Base-by-base conservation (phyloP, 192 early-diverging fungal genomes). In the Linnemannia zychae region DNA sequence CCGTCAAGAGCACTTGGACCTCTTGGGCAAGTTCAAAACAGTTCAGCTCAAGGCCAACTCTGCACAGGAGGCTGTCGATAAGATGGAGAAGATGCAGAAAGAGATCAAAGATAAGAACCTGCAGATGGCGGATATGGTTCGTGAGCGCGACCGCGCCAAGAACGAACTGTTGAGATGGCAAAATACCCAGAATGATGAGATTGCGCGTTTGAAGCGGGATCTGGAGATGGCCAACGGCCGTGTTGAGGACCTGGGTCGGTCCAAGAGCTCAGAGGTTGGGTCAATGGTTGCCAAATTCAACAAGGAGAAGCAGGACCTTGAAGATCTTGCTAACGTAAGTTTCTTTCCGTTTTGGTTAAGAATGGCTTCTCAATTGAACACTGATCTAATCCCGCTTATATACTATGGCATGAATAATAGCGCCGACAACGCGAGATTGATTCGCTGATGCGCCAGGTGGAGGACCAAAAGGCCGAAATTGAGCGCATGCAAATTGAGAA, bases 1-100 rank as follows among this genome's bases (percentile, higher is more conserved):
- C 33, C 92, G 98, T 53, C 97, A 98, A 76, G 97, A 98, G 83
- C 96, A 99, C 79, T 90, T 99, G 73, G 97, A 97, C 44, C 87
- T 99, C 34, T 88, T 98, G 74, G 93, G 92, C 66, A 97, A 97
- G 87, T 97, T 94, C 88, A 98, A 97, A 85, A 88, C 94, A 0
- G 89, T 96, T 6, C 95, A 93, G 82, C 82, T 92, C 71, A 94
- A 93, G 91, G 94, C 91, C 77, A 96, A 93, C 75, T 92, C 88
- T 84, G 93, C 96, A 5, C 95, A 96, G 31, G 96, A 99, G 81
- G 94, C 95, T 0, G 90, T 94, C 66, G 90, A 92, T 53, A 94
- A 95, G 77, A 86, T 97, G 79, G 96, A 97, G 77, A 93, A 93
- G 88, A 89, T 94, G 88, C 91, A 95, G 76, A 91, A 86, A 22